A percentile compares a stretch with the other conserved stretches of the same genome.
These are phyloP conservation scores for Biscogniauxia sp. DNA, from an alignment of 2,329 filamentous ascomycete genomes.

Conservation along the genomic window DNA sequence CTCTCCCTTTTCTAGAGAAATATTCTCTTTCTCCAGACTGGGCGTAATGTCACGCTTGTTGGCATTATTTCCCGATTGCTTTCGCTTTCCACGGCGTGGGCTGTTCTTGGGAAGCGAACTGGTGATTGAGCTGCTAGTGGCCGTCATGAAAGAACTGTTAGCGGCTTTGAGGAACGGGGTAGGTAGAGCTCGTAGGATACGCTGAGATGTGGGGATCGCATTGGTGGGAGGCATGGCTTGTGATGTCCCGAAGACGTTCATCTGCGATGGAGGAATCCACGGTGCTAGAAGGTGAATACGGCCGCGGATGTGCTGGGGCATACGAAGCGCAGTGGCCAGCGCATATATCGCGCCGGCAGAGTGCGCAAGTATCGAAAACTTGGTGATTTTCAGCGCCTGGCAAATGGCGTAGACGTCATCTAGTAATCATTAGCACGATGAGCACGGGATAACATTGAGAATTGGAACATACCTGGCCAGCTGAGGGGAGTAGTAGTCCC, in stretches of 20 bases:
- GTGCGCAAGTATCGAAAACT: conserved; percentile 94
- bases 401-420: conserved; percentile 92
- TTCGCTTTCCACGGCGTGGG: conserved; percentile 59
- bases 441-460: background rate
- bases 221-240: conserved; percentile 76
- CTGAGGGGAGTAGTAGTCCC: conserved; percentile 81
- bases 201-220: conserved; percentile 86
- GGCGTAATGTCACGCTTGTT: conserved; percentile 35
- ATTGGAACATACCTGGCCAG: conserved; percentile 74
- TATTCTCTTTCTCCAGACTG: conserved; percentile 51
- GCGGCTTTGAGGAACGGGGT: conserved; percentile 90
- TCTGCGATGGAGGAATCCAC: conserved; percentile 95
- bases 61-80: conserved; percentile 41
- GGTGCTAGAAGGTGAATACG: conserved; percentile 92
- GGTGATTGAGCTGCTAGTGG: conserved; percentile 82
- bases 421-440: conserved; percentile 33
- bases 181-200: conserved; percentile 84
- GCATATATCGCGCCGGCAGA: conserved; percentile 98
- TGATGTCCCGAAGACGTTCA: conserved; percentile 73
- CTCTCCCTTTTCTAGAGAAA: conserved; percentile 27
- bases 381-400: conserved; percentile 84
- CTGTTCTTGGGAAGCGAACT: conserved; percentile 69
- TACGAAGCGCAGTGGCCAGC: conserved; percentile 87
- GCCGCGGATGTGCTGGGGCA: conserved; percentile 93
- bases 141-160: conserved; percentile 92